Evolutionary conservation across 228 moss, liverwort and hornwort genomes (phyloP).

Genomic region (Sphagnum magellanicum): DNA sequence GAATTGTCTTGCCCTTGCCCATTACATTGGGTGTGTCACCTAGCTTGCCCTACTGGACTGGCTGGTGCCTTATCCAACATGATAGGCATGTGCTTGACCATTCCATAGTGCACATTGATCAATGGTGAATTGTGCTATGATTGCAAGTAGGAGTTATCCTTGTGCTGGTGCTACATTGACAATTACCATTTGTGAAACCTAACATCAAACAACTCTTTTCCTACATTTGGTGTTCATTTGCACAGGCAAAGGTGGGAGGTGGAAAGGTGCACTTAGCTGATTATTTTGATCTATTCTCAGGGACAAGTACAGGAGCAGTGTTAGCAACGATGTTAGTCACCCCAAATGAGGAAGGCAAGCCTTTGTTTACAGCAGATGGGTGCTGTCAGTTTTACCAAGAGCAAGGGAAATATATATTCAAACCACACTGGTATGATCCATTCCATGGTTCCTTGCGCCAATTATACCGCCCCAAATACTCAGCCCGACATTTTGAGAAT

Average conservation of each 20-base stretch:
- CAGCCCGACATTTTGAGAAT: conserved; percentile 55
- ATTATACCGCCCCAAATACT: conserved; percentile 75
- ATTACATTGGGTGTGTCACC: too few relatives aligned
- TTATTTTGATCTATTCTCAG: conserved; percentile 76
- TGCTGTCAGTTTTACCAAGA: conserved; percentile 64
- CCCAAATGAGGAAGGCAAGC: conserved; percentile 53
- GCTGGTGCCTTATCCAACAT: too few relatives aligned
- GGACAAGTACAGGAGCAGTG: conserved; percentile 75
- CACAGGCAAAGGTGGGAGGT: conserved; percentile 57
- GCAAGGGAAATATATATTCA: conserved; percentile 56
- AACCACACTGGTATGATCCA: conserved; percentile 58
- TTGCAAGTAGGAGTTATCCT: too few relatives aligned
- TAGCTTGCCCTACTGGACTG: too few relatives aligned
- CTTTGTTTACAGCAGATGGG: conserved; percentile 49
- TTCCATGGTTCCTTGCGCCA: conserved; percentile 58
- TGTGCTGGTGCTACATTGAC: too few relatives aligned
- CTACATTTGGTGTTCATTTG: not conserved
- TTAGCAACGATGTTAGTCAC: conserved; percentile 64
- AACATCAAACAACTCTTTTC: not conserved
- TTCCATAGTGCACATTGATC: too few relatives aligned
- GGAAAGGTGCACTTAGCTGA: conserved; percentile 61
- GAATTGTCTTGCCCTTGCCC: too few relatives aligned
- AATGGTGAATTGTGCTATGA: too few relatives aligned
- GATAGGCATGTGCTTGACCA: too few relatives aligned
- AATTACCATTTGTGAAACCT: too few relatives aligned